Conservation (phyloP, 2,329 filamentous ascomycete species). For the Pleomassaria siparia region DNA sequence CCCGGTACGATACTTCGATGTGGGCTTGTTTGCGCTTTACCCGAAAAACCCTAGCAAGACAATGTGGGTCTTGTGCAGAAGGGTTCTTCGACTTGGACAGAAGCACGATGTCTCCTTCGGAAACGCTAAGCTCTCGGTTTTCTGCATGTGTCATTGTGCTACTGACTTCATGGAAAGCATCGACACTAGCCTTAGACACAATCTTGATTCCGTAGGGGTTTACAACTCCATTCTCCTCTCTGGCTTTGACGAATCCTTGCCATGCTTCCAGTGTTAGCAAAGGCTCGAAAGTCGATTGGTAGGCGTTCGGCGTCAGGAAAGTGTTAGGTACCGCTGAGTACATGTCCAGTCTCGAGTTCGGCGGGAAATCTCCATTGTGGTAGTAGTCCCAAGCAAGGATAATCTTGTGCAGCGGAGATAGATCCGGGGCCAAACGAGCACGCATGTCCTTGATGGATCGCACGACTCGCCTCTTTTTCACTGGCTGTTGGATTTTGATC, state of each 20-base stretch:
- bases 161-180: constrained; percentile 89
- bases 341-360: constrained; percentile 66
- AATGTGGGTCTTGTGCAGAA: constrained; percentile 71
- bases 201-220: constrained; percentile 87
- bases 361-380: constrained; percentile 82
- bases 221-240: constrained; percentile 74
- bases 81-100: constrained; percentile 75
- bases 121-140: constrained; percentile 70
- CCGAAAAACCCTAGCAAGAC: constrained; percentile 80
- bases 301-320: constrained; percentile 75
- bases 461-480: constrained; percentile 79
- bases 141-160: constrained; percentile 73
- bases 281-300: constrained; percentile 88
- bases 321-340: constrained; percentile 76
- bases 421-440: constrained; percentile 84
- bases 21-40: constrained; percentile 78
- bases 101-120: constrained; percentile 86
- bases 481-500: constrained; percentile 60
- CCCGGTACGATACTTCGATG: constrained; percentile 82
- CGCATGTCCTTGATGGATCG: constrained; percentile 92
- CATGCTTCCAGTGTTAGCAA: constrained; percentile 91
- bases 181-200: constrained; percentile 83
- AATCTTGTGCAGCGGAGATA: constrained; percentile 79
- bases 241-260: constrained; percentile 87
- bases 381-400: constrained; percentile 97